Evolutionary conservation across 192 early-diverging fungal species (phyloP), one percentile per base, ranked within the genome.

Genomic region (Umbelopsis vinacea): DNA sequence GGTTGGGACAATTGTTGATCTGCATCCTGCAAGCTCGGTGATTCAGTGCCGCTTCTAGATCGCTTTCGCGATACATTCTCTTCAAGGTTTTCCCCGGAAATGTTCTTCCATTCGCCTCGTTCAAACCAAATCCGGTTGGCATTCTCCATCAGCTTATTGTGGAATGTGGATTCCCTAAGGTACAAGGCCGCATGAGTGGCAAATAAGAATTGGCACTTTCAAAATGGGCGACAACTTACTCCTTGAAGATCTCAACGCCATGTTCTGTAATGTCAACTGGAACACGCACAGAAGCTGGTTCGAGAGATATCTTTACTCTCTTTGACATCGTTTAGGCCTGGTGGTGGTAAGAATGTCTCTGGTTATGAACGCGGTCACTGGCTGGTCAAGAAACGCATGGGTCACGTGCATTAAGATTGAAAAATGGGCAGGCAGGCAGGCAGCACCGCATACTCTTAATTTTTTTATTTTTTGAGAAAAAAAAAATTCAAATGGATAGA

Each of bases 81-180:
- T 35, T 71, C n/a, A 7, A 80, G 57, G 23, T 43, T 43, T 22
- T 69, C 29, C 46, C 76, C 75, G 14, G 79, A 66, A 43, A 80
- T 71, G 46, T 76, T 68, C 17, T 70, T 72, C 79, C 74, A 80
- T 46, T 80, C 79, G 10, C 72, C 70, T 57, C 74, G 72, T 43
- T 80, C 79, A 57, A 71, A 71, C 79, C 79, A 80, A 23, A 80
- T 76, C 17, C 79, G 71, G 71, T 80, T 75, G 33, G 76, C 79
- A 35, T 76, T 76, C 33, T 73, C 74, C 74, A 76, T 80, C 21
- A 80, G 60, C 46, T 76, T 69, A 45, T 80, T 75, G 3, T 67
- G 69, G 21, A 80, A 67, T 6, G 72, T 43, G n/a, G 60, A 38
- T 66, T 80, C 75, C 50, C 79, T 80, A 23, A 9, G 7, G 40